A percentile compares a stretch with the other conserved stretches of the same genome.
These are phyloP conservation scores for Nitzschia putrida DNA, from an alignment of 108 stramenopile genomes.

Conservation along the genomic window DNA sequence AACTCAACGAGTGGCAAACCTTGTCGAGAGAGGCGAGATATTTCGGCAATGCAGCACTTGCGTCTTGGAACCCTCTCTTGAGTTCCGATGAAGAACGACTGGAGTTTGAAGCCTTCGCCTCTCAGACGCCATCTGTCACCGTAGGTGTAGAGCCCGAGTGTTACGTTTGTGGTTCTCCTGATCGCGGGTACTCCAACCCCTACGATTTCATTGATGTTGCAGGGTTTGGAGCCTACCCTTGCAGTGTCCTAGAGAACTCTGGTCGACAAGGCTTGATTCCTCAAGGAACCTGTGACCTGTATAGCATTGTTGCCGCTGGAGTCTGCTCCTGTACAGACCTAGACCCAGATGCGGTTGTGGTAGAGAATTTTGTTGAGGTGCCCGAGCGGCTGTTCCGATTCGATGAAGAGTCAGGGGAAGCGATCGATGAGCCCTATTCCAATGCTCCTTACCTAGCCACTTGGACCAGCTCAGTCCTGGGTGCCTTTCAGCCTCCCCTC, in stretches of 20 bases:
- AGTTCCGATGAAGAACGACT: neutral
- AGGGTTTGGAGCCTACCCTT: neutral
- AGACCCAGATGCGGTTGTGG: neutral
- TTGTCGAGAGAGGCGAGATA: neutral
- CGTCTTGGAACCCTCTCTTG: neutral
- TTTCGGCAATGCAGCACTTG: neutral
- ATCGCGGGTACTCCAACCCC: neutral
- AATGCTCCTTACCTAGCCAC: conserved; percentile 5
- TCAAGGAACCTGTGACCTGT: neutral
- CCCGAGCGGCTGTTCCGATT: neutral
- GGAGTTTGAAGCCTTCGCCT: neutral
- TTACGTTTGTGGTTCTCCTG: neutral
- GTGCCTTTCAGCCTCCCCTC: neutral
- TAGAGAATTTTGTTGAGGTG: neutral
- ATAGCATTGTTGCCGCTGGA: neutral
- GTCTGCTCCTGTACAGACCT: neutral
- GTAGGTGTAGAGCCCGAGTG: neutral
- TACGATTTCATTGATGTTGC: neutral
- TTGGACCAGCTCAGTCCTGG: conserved; percentile 1
- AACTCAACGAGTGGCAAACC: neutral
- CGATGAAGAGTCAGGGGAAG: neutral
- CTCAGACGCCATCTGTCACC: neutral
- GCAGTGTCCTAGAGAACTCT: neutral
- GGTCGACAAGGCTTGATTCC: neutral
- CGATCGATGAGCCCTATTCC: neutral